Evolutionary conservation across 495 filamentous ascomycete genomes (phyloP).

Genomic region (Penicillium simplicissimum): DNA sequence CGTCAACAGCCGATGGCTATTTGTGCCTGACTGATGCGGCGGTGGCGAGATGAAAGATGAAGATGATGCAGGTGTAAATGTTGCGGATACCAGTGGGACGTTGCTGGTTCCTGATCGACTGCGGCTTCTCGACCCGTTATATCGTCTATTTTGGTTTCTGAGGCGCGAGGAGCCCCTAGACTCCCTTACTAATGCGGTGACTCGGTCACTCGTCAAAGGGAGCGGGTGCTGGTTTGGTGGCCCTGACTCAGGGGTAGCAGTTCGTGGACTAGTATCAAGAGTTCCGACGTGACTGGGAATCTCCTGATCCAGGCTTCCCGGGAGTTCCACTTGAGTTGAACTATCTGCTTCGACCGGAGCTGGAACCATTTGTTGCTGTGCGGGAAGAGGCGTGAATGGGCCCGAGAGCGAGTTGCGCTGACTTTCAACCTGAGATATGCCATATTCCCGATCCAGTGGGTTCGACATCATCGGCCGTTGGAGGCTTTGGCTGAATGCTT

Average conservation of each 20-base stretch:
- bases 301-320: conserved; percentile 31
- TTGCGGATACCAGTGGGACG: neutral
- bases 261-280: neutral
- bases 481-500: conserved; percentile 11
- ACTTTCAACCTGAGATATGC: neutral
- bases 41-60: conserved; percentile 3
- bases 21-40: neutral
- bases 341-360: conserved; percentile 1
- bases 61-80: neutral
- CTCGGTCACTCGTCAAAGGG: neutral
- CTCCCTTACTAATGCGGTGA: neutral
- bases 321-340: conserved; percentile 26
- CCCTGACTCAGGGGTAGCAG: neutral
- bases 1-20: neutral
- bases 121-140: neutral
- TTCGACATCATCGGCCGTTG: neutral
- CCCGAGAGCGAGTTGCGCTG: neutral
- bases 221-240: neutral
- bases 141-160: neutral
- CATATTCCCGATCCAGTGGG: neutral
- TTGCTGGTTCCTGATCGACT: neutral
- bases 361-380: neutral
- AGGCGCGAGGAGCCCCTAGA: neutral
- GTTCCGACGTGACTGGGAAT: conserved; percentile 4
- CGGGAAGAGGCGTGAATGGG: neutral